phyloP scores from a whole-genome alignment of 129 eudicot species.

The Lactuca sativa region DNA sequence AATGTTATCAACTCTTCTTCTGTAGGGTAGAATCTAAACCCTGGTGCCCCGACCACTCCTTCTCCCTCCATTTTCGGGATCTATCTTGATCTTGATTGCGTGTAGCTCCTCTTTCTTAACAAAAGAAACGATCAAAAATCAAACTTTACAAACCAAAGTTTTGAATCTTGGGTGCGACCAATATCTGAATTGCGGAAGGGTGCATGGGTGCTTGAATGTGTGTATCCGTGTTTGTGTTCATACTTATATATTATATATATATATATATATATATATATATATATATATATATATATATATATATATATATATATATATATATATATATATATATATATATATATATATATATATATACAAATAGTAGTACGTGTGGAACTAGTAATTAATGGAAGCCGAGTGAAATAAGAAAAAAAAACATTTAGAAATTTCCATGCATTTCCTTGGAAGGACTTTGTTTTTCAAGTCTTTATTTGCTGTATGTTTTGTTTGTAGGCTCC shows the following conservation, averaged over 20 bases:
- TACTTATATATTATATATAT: background rate
- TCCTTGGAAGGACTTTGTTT: conserved; percentile 21
- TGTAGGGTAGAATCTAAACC: conserved; percentile 55
- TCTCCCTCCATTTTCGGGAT: conserved; percentile 15
- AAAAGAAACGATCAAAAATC: background rate
- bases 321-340: too few species aligned
- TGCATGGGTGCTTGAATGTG: background rate
- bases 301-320: too few species aligned
- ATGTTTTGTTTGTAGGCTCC: background rate
- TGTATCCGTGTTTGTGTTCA: background rate
- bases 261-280: too few species aligned
- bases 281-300: too few species aligned
- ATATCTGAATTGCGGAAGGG: background rate
- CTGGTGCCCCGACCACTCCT: conserved; percentile 37
- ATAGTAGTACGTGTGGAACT: conserved; percentile 12
- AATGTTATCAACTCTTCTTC: conserved; percentile 55
- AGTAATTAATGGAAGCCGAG: conserved; percentile 1
- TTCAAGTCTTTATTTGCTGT: background rate
- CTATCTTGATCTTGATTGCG: conserved; percentile 4
- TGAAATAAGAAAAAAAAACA: conserved; percentile 11
- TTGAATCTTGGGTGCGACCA: background rate
- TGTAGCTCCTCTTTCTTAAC: background rate
- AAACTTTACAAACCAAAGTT: background rate
- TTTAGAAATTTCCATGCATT: conserved; percentile 30
- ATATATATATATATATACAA: background rate